Evolutionary conservation across 441 rosid genomes (phyloP).

Genomic region (Syzygium syzygioides): DNA sequence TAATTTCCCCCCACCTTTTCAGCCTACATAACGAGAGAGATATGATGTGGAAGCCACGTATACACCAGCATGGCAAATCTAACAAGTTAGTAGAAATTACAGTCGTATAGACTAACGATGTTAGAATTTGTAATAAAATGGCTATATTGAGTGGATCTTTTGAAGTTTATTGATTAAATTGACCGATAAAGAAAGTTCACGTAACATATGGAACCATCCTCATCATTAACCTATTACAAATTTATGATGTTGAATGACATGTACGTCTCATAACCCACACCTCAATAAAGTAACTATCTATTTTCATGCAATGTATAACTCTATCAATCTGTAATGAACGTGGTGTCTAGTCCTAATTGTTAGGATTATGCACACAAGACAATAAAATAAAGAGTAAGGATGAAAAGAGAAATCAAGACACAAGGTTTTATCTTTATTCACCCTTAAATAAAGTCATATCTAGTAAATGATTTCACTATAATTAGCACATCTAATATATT

Average conservation of each 20-base stretch:
- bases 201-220: background rate
- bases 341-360: background rate
- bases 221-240: background rate
- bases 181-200: background rate
- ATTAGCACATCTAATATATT: too few species aligned
- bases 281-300: background rate
- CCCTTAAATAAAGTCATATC: too few species aligned
- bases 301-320: background rate
- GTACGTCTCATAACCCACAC: background rate
- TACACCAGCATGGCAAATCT: accelerated
- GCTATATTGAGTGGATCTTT: background rate
- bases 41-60: background rate
- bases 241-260: too few species aligned
- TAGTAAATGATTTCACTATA: too few species aligned
- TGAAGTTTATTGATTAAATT: background rate
- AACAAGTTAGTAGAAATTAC: background rate
- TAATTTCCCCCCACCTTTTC: background rate
- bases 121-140: background rate
- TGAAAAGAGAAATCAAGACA: too few species aligned
- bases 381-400: too few species aligned
- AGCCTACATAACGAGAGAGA: background rate
- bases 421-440: too few species aligned
- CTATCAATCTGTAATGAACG: background rate
- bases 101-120: background rate
- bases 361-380: too few species aligned